Evolutionary conservation across 2,329 filamentous ascomycete species (phyloP).

Genomic region (Diaporthe sp.): DNA sequence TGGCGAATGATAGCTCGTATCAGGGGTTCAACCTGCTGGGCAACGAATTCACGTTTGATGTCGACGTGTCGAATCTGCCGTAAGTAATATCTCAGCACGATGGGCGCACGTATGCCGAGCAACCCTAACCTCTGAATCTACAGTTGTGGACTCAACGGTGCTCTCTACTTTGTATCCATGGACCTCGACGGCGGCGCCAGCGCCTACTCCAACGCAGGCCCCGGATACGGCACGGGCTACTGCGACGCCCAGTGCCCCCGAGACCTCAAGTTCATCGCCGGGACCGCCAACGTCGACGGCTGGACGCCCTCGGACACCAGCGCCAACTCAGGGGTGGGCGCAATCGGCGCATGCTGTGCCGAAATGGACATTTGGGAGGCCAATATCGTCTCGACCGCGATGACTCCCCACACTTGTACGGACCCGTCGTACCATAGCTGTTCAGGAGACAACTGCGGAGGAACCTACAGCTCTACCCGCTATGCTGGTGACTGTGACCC

Average conservation of each 20-base stretch:
- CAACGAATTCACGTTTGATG: conserved; percentile 76
- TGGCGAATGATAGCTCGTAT: conserved; percentile 50
- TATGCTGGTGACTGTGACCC: conserved; percentile 73
- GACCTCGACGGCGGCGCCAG: conserved; percentile 53
- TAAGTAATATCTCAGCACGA: conserved; percentile 56
- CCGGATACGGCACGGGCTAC: conserved; percentile 64
- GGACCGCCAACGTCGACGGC: conserved; percentile 57
- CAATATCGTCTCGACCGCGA: conserved; percentile 70
- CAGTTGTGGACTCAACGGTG: conserved; percentile 74
- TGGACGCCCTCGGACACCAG: conserved; percentile 65
- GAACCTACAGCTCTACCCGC: conserved; percentile 62
- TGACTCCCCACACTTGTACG: conserved; percentile 71
- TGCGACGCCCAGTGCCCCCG: conserved; percentile 55
- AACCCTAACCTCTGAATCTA: background rate
- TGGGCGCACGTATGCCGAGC: conserved; percentile 46
- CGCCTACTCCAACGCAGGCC: conserved; percentile 53
- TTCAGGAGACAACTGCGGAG: conserved; percentile 61
- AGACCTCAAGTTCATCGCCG: conserved; percentile 59
- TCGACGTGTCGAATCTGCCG: conserved; percentile 73
- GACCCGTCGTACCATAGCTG: conserved; percentile 58
- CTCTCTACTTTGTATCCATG: conserved; percentile 62
- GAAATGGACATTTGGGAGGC: conserved; percentile 73
- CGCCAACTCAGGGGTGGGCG: conserved; percentile 62
- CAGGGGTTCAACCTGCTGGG: conserved; percentile 69
- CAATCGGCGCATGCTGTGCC: conserved; percentile 67